Percentiles rank a stretch among this genome's conserved stretches.
Evolutionary conservation across 371 early-diverging fungal species (phyloP).

Genomic region (Apophysomyces ossiformis): DNA sequence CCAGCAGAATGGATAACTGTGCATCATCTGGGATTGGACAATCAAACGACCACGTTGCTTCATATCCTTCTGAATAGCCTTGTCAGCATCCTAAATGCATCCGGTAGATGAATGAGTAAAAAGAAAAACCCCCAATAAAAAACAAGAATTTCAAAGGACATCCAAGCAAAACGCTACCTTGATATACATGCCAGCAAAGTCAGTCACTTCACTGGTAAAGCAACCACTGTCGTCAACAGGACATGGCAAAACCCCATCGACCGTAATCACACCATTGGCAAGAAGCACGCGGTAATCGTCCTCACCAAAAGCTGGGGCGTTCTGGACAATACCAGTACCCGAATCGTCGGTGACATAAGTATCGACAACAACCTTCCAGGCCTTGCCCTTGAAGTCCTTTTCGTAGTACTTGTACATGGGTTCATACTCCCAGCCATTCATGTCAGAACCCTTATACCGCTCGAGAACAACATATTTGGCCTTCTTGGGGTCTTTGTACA

Average conservation of each 20-base stretch:
- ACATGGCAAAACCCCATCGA: conserved; percentile 91
- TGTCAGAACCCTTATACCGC: conserved; percentile 80
- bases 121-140: not conserved
- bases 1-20: conserved; percentile 98
- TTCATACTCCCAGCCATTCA: conserved; percentile 91
- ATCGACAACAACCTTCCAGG: conserved; percentile 91
- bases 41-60: conserved; percentile 87
- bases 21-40: conserved; percentile 87
- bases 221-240: conserved; percentile 96
- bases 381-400: conserved; percentile 73
- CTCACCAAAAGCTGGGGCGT: conserved; percentile 99
- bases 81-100: conserved; percentile 85
- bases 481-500: conserved; percentile 96
- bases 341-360: conserved; percentile 94
- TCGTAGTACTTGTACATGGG: conserved; percentile 94
- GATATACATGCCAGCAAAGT: conserved; percentile 90
- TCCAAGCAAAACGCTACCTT: conserved; percentile 56
- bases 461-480: conserved; percentile 90
- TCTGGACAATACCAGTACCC: conserved; percentile 99
- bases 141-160: not conserved
- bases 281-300: conserved; percentile 99
- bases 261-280: conserved; percentile 79
- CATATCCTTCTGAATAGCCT: conserved; percentile 91
- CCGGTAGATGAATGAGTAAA: not conserved
- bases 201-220: conserved; percentile 86